Conservation (phyloP, 345 rosid genomes). For the Citrus reticulata region DNA sequence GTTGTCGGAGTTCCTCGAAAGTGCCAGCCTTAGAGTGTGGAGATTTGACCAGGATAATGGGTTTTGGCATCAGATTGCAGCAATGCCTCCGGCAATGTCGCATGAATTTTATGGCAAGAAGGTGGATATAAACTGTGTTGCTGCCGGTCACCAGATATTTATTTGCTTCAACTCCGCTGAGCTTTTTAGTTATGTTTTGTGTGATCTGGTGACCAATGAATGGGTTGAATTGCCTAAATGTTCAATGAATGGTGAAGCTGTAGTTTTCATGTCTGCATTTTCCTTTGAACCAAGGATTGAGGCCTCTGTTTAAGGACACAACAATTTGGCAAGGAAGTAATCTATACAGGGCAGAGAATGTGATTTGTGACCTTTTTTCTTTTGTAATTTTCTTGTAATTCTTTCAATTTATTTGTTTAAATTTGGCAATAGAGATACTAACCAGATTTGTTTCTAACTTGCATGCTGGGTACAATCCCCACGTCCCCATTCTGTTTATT, state of each 20-base stretch:
- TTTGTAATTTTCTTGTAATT: background rate
- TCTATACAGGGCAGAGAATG: background rate
- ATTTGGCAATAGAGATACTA: background rate
- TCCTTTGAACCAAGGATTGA: constrained; percentile 86
- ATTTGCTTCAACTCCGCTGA: constrained; percentile 67
- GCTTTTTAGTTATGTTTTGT: constrained; percentile 49
- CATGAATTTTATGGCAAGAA: constrained; percentile 72
- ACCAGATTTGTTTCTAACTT: background rate
- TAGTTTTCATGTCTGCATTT: constrained; percentile 76
- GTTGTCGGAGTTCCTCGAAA: constrained; percentile 73
- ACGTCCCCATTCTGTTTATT: background rate
- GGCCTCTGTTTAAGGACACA: constrained; percentile 39
- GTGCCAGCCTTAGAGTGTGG: constrained; percentile 84
- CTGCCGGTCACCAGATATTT: constrained; percentile 57
- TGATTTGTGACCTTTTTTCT: background rate
- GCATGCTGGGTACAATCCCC: background rate
- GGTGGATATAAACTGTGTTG: constrained; percentile 81
- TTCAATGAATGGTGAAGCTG: constrained; percentile 45
- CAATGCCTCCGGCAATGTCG: constrained; percentile 83
- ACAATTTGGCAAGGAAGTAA: background rate
- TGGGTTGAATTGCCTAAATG: constrained; percentile 68
- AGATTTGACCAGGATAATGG: constrained; percentile 40
- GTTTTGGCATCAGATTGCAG: constrained; percentile 59
- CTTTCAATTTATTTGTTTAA: background rate
- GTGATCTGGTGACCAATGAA: constrained; percentile 39